A percentile compares a stretch with the other conserved stretches of the same genome.
phyloP scores from a whole-genome alignment of 805 yeast genomes.

The Saccharomycopsis oosterbeekiorum region DNA sequence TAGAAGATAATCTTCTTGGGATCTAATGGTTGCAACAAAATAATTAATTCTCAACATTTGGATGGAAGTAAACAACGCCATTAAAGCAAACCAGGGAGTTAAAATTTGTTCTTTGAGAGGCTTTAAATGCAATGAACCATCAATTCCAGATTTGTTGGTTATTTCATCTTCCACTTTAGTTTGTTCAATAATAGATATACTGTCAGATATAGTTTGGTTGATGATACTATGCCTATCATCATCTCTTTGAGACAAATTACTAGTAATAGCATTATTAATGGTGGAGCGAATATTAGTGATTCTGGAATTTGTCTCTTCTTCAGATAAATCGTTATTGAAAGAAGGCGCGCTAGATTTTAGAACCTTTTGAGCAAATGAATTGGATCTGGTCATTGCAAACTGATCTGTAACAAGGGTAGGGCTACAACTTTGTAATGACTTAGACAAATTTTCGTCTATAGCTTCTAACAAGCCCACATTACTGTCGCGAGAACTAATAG shows the following conservation, averaged over 20 bases:
- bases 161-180: conserved; percentile 10
- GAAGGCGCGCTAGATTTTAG: conserved; percentile 12
- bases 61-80: conserved; percentile 70
- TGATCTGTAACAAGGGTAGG: conserved; percentile 17
- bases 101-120: conserved; percentile 30
- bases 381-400: conserved; percentile 14
- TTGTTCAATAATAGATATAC: conserved; percentile 15
- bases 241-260: neutral
- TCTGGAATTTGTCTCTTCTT: neutral
- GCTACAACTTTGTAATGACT: conserved; percentile 6
- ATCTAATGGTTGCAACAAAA: conserved; percentile 79
- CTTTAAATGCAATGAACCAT: conserved; percentile 10
- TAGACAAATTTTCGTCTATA: conserved; percentile 13
- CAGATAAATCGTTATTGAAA: neutral
- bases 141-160: conserved; percentile 13
- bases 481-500: neutral
- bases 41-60: conserved; percentile 90
- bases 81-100: conserved; percentile 68
- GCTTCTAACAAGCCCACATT: conserved; percentile 8
- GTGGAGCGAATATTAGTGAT: conserved; percentile 3
- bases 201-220: conserved; percentile 9
- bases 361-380: conserved; percentile 16
- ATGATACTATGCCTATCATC: neutral
- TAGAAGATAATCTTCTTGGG: conserved; percentile 72
- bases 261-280: conserved; percentile 10